Percentiles rank a stretch among this genome's conserved stretches.
Evolutionary conservation across 2,329 filamentous ascomycete species (phyloP).

Genomic region (Sarocladiaceae sp.): DNA sequence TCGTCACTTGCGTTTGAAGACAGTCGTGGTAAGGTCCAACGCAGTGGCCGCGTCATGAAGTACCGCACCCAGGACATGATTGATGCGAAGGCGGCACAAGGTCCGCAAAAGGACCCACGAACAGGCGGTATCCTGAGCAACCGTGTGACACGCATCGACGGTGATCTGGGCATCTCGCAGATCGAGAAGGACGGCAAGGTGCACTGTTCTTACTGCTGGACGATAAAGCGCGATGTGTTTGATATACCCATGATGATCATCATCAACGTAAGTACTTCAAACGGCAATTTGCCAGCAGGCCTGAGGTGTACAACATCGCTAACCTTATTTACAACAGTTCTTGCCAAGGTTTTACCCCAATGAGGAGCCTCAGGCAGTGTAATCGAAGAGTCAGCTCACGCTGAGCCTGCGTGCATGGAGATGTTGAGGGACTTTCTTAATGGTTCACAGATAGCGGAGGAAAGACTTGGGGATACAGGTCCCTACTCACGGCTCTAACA

Average conservation of each 20-base stretch:
- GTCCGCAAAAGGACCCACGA: slow-evolving; percentile 36
- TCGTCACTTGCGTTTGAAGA: slow-evolving; percentile 89
- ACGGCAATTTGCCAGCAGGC: neutral
- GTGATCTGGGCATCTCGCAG: slow-evolving; percentile 74
- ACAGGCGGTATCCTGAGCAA: slow-evolving; percentile 48
- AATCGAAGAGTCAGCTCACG: slow-evolving; percentile 38
- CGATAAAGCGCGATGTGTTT: slow-evolving; percentile 93
- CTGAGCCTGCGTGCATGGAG: slow-evolving; percentile 35
- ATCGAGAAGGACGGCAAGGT: slow-evolving; percentile 87
- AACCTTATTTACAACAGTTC: slow-evolving; percentile 36
- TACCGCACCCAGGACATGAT: slow-evolving; percentile 71
- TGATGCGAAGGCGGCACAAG: slow-evolving; percentile 31
- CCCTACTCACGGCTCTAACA: too few relatives aligned
- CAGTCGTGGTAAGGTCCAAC: slow-evolving; percentile 77
- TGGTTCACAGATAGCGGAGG: too few relatives aligned
- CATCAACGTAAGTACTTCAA: slow-evolving; percentile 75
- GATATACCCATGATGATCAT: slow-evolving; percentile 98
- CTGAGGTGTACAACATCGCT: too few relatives aligned
- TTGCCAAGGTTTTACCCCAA: slow-evolving; percentile 56
- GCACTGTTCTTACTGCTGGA: slow-evolving; percentile 95
- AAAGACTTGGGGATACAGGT: neutral
- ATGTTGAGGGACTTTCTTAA: too few relatives aligned
- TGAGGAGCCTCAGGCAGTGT: slow-evolving; percentile 40
- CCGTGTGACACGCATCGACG: slow-evolving; percentile 59
- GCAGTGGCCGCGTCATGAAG: slow-evolving; percentile 81